Conservation (phyloP, 768 basidiomycete species). For the Trametes elegans region DNA sequence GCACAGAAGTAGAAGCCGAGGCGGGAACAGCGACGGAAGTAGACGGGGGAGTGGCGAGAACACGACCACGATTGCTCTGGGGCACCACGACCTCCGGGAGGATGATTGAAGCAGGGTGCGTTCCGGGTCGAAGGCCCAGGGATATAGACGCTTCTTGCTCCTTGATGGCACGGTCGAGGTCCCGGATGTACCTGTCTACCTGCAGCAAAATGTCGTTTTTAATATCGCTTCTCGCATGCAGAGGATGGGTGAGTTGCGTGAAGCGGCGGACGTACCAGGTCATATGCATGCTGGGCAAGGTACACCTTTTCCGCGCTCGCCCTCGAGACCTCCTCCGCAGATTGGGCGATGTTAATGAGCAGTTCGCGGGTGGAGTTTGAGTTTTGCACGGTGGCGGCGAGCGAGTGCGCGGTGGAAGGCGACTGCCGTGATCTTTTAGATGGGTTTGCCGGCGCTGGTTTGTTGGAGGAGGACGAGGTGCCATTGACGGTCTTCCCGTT, state of each 20-base stretch:
- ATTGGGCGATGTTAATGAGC: slow-evolving; percentile 55
- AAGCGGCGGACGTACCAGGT: slow-evolving; percentile 49
- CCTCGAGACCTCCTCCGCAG: slow-evolving; percentile 58
- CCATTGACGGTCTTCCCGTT: not conserved
- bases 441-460: not conserved
- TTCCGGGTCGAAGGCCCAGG: slow-evolving; percentile 51
- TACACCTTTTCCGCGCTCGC: slow-evolving; percentile 78
- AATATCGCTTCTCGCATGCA: not conserved
- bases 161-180: slow-evolving; percentile 72
- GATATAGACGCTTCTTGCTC: slow-evolving; percentile 57
- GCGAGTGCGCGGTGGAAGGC: not conserved
- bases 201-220: slow-evolving; percentile 27
- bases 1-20: not conserved
- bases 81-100: slow-evolving; percentile 64
- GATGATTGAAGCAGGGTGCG: slow-evolving; percentile 52
- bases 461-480: not conserved
- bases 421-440: not conserved
- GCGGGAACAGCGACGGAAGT: slow-evolving; percentile 4
- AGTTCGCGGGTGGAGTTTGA: slow-evolving; percentile 45
- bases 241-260: not conserved
- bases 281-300: slow-evolving; percentile 66
- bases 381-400: not conserved
- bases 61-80: slow-evolving; percentile 37
- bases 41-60: slow-evolving; percentile 30
- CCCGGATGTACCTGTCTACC: slow-evolving; percentile 78